Base-by-base conservation (phyloP, 306 rosid genomes). In the Malus fusca region DNA sequence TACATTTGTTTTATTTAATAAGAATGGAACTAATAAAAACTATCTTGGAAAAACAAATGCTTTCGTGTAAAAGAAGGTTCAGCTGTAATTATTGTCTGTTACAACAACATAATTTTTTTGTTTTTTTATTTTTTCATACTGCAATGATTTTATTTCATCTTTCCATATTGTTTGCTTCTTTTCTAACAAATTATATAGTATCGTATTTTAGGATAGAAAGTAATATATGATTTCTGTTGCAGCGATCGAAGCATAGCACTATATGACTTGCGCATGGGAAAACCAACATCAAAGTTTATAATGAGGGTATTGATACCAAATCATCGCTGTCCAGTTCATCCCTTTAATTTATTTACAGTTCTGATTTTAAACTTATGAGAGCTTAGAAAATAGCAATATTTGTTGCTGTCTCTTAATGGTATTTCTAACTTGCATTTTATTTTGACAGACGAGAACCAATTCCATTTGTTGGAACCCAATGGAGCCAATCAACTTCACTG, bases 401-500 rank as follows among this genome's bases (percentile, higher is more conserved):
- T 18, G 17, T 68, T 42, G 46, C 25, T 13, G 14, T 3, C 22
- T 59, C 22, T 11, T 78, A 75, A 51, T 64, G 48, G 77, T 69
- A 12, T 62, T 81, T 58, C 85, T 89, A 58, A 89, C 80, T 31
- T 46, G 37, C 81, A 66, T 59, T 81, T 80, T 71, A 63, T 75
- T 77, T 64, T 83, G 83, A 55, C 96, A 95, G 99, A 95, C 93
- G 25, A 89, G 85, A 85, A 87, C 87, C 48, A 95, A 95, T 85
- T 89, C 99, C 56, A 79, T 95, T 81, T 79, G 85, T 75, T 95
- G 99, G 99, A 95, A 95, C 65, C 99, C 97, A 30, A 95, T 88
- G 97, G 99, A 95, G 77, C 99, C 99, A 66, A 77, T 95, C 72
- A 95, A 95, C 84, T 95, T 95, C 82, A 90, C 97, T 60, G 89